Conservation (phyloP, 306 rosid species). For the Acacia confusa region DNA sequence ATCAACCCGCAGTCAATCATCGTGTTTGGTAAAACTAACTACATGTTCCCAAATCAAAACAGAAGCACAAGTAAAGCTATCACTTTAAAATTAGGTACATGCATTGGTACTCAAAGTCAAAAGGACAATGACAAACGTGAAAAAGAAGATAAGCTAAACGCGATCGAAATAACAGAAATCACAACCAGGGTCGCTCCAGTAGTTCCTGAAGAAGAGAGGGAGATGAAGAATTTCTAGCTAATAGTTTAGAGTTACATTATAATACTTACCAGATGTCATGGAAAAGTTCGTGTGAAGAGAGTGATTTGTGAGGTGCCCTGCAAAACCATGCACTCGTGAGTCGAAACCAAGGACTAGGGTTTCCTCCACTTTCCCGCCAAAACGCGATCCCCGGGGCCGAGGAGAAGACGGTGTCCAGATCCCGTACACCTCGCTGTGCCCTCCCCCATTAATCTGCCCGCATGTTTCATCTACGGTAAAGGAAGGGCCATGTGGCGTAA, state of each 20-base stretch:
- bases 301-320: constrained; percentile 10
- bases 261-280: constrained; percentile 1
- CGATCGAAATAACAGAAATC: background rate
- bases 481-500: background rate
- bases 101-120: background rate
- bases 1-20: background rate
- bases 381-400: constrained; percentile 20
- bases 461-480: background rate
- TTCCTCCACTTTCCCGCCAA: constrained; percentile 15
- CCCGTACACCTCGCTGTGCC: background rate
- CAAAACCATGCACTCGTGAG: constrained; percentile 1
- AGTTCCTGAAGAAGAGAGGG: background rate
- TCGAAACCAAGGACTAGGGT: constrained; percentile 34
- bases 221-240: background rate
- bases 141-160: background rate
- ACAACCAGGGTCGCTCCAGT: constrained; percentile 18
- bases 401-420: background rate
- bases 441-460: background rate
- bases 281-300: background rate
- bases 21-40: background rate
- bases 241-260: background rate
- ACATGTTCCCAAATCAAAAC: background rate
- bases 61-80: background rate
- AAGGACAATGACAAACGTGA: background rate
- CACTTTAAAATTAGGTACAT: background rate